These are phyloP conservation scores for Corynascus novoguineensis DNA, from an alignment of 495 filamentous ascomycete species.

Conservation along the genomic window DNA sequence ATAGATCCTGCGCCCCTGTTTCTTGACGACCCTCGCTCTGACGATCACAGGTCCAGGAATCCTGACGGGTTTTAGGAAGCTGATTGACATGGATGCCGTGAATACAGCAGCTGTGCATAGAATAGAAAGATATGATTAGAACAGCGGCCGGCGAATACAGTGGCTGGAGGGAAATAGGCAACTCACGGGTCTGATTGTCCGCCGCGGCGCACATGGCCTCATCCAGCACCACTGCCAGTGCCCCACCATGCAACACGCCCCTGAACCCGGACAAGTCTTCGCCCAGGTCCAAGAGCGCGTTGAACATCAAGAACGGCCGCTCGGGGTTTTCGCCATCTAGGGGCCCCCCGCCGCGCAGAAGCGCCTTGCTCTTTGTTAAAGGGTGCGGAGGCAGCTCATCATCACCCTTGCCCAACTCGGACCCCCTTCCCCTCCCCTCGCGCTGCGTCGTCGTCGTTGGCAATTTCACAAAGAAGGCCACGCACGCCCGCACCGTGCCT, in stretches of 20 bases:
- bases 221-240: slow-evolving; percentile 22
- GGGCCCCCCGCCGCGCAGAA: slow-evolving; percentile 18
- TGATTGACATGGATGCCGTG: slow-evolving; percentile 22
- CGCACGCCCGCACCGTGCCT: slow-evolving; percentile 21
- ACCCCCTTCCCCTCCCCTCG: background rate
- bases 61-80: slow-evolving; percentile 15
- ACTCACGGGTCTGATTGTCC: slow-evolving; percentile 16
- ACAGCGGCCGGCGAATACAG: too few relatives aligned
- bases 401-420: background rate
- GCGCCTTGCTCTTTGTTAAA: slow-evolving; percentile 10
- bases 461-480: slow-evolving; percentile 15
- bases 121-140: too few relatives aligned
- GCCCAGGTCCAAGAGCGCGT: slow-evolving; percentile 25
- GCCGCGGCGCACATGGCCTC: slow-evolving; percentile 24
- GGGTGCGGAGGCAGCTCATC: background rate
- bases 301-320: slow-evolving; percentile 24
- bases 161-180: background rate
- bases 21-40: slow-evolving; percentile 19
- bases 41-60: slow-evolving; percentile 19
- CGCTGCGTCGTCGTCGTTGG: background rate
- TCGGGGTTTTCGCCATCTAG: slow-evolving; percentile 17
- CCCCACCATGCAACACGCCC: slow-evolving; percentile 22
- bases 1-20: slow-evolving; percentile 19
- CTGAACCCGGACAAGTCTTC: slow-evolving; percentile 18
- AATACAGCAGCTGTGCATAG: slow-evolving; percentile 12